These are phyloP conservation scores for Talaromyces ruber DNA, from an alignment of 495 filamentous ascomycete genomes.

Conservation along the genomic window DNA sequence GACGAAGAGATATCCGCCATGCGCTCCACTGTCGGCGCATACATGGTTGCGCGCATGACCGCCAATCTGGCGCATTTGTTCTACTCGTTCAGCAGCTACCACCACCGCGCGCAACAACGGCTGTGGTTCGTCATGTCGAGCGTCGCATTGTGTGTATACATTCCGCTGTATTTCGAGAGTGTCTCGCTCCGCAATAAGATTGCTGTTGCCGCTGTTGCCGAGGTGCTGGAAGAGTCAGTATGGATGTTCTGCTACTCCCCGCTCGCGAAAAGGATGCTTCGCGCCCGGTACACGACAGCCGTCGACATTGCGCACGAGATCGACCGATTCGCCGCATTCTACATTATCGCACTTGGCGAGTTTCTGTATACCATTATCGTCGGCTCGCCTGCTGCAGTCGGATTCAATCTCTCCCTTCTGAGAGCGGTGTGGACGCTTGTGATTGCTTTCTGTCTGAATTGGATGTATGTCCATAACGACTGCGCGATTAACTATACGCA, in stretches of 20 bases:
- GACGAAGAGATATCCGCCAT: constrained; percentile 31
- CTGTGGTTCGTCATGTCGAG: constrained; percentile 22
- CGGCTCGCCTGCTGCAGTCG: constrained; percentile 25
- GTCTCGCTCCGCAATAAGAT: constrained; percentile 29
- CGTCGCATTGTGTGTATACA: constrained; percentile 24
- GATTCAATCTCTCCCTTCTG: constrained; percentile 24
- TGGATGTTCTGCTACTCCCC: constrained; percentile 29
- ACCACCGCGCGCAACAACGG: constrained; percentile 28
- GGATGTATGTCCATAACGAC: constrained; percentile 32
- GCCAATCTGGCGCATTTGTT: constrained; percentile 19
- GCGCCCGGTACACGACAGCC: constrained; percentile 25
- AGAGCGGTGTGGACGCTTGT: constrained; percentile 33
- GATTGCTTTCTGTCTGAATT: constrained; percentile 39
- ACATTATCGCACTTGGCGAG: constrained; percentile 41
- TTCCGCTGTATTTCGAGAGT: constrained; percentile 28
- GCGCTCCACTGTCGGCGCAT: constrained; percentile 30
- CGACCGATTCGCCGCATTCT: constrained; percentile 40
- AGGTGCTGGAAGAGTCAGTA: constrained; percentile 20
- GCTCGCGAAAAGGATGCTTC: constrained; percentile 23
- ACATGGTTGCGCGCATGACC: constrained; percentile 24
- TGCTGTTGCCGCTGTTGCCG: constrained; percentile 25
- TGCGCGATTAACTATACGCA: constrained; percentile 23
- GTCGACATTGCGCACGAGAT: constrained; percentile 38
- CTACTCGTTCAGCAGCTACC: constrained; percentile 30
- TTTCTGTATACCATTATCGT: constrained; percentile 37